phyloP scores from a whole-genome alignment of 495 filamentous ascomycete species.

The Lasiosphaeria hispida region DNA sequence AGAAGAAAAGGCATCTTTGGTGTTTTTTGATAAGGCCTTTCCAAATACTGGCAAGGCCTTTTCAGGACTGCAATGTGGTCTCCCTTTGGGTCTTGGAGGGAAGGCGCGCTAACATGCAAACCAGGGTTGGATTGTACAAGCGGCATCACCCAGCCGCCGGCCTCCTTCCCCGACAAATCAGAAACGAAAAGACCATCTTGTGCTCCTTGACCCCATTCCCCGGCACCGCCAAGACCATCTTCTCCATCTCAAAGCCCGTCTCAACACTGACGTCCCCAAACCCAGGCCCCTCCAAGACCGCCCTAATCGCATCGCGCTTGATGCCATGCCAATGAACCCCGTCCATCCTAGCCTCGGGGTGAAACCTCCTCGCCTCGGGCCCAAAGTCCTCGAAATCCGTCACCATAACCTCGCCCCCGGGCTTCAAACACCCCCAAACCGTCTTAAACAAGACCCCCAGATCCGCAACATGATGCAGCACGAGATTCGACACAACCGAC shows the following conservation, averaged over 20 bases:
- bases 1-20: too few relatives aligned
- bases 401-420: slow-evolving; percentile 44
- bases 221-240: slow-evolving; percentile 42
- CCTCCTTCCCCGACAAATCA: slow-evolving; percentile 46
- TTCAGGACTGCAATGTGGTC: too few relatives aligned
- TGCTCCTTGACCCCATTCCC: slow-evolving; percentile 28
- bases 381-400: slow-evolving; percentile 61
- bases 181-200: slow-evolving; percentile 48
- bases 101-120: too few relatives aligned
- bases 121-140: too few relatives aligned
- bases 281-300: slow-evolving; percentile 42
- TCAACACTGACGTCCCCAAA: slow-evolving; percentile 46
- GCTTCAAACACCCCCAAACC: slow-evolving; percentile 42
- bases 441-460: slow-evolving; percentile 38
- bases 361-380: slow-evolving; percentile 49
- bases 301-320: slow-evolving; percentile 34
- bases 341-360: slow-evolving; percentile 49
- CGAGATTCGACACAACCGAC: slow-evolving; percentile 50
- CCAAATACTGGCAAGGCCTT: too few relatives aligned
- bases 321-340: slow-evolving; percentile 57
- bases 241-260: slow-evolving; percentile 44
- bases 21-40: too few relatives aligned
- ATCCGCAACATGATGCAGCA: slow-evolving; percentile 54
- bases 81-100: too few relatives aligned
- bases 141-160: not conserved